Evolutionary conservation across 257 asterid species (phyloP), one percentile per base, ranked within the genome.

Genomic region (Perilla frutescens): DNA sequence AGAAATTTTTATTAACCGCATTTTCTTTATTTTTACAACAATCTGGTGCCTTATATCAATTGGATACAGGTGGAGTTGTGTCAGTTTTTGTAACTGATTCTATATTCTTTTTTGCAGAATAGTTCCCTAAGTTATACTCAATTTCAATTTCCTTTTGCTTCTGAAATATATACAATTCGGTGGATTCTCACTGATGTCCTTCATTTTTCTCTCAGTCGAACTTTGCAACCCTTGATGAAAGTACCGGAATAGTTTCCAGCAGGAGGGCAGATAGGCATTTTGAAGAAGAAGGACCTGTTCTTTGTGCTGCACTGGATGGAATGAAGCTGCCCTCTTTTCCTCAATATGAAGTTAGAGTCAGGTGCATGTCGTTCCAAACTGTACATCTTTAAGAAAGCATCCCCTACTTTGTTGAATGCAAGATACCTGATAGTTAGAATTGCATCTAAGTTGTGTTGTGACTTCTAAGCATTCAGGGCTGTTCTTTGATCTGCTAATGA

Each of bases 201-300:
- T 53, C 61, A 5, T 59, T 70, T 43, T 41, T 47, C 47, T 63
- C 29, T 40, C 69, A 94, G 99, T 90, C 99, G n/a, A 95, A 95
- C 86, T 92, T 95, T 64, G 99, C 99, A 10, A 95, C 99, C 49
- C 74, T 95, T 37, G 97, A 92, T 77, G 94, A 87, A 88, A 83
- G 81, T 77, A 88, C 88, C 7, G 96, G 99, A 77, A 79, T 92
- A 54, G 98, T 95, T 67, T 76, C 83, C 67, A 90, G 96, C 84
- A 80, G 99, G 87, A 87, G 98, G 84, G 97, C 97, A 13, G 99
- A 95, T 84, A 89, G 99, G 88, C 99, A 95, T 80, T 95, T 92
- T 76, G 97, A 95, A 82, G 99, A 92, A 80, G 99, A 95, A 89
- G 98, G 99, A 13, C 99, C 99, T 15, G 70, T 95, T 75, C 88